A percentile compares a stretch with the other conserved stretches of the same genome.
These are phyloP conservation scores for Penicillium bialowiezense DNA, from an alignment of 495 filamentous ascomycete species.

Conservation along the genomic window DNA sequence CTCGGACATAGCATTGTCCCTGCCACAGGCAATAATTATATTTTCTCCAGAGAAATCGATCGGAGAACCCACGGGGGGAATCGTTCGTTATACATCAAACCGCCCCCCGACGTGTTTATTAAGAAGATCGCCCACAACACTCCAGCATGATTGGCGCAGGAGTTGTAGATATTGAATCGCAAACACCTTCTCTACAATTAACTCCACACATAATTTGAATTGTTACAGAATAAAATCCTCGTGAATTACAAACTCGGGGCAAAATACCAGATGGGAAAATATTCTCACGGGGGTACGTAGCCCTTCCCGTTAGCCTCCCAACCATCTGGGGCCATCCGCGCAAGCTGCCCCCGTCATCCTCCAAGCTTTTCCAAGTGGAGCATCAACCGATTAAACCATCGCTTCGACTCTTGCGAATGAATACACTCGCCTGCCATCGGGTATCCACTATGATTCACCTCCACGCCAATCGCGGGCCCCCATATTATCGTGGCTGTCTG, in stretches of 20 bases:
- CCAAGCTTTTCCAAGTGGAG: conserved; percentile 5
- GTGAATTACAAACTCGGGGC: neutral
- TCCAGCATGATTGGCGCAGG: neutral
- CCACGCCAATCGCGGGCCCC: conserved; percentile 10
- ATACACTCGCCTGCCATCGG: neutral
- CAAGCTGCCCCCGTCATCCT: conserved; percentile 26
- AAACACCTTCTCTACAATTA: neutral
- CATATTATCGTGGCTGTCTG: neutral
- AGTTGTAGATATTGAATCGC: neutral
- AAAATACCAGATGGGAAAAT: neutral
- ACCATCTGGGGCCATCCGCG: conserved; percentile 15
- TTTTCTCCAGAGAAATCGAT: too few species aligned
- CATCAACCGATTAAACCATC: neutral
- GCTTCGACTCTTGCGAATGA: neutral
- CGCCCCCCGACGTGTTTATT: neutral
- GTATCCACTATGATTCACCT: conserved; percentile 2
- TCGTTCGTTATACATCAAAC: neutral
- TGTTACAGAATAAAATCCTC: neutral
- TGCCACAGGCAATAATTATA: too few species aligned
- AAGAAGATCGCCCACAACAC: neutral
- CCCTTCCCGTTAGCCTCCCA: conserved; percentile 13
- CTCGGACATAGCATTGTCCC: too few species aligned
- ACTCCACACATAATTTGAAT: neutral
- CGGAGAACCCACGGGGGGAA: too few species aligned
- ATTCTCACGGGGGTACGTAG: conserved; percentile 15